A percentile compares a stretch with the other conserved stretches of the same genome.
Evolutionary conservation across 768 basidiomycete species (phyloP).

Genomic region (Suillus bovinus): DNA sequence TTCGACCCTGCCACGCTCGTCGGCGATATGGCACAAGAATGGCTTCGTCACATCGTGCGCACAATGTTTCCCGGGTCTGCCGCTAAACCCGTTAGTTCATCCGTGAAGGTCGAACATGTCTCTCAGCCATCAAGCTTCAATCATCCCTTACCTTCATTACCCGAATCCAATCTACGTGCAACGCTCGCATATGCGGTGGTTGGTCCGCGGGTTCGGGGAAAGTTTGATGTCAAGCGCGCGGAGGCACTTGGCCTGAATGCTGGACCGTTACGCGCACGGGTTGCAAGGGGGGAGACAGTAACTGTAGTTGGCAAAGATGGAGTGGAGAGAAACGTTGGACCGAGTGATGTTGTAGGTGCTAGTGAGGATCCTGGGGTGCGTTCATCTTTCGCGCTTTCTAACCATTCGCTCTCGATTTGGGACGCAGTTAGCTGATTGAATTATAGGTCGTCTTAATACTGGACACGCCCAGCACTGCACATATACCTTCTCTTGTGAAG

Average conservation of each 20-base stretch:
- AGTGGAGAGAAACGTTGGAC: neutral
- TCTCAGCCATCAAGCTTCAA: neutral
- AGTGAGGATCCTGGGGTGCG: constrained; percentile 2
- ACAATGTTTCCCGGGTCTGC: constrained; percentile 1
- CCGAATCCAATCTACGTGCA: neutral
- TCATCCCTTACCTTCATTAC: neutral
- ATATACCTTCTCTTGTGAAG: neutral
- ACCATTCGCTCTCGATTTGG: neutral
- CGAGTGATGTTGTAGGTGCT: constrained; percentile 1
- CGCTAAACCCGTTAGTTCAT: neutral
- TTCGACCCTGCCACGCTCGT: neutral
- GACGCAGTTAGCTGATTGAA: neutral
- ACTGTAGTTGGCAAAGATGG: constrained; percentile 28
- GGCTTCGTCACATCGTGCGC: neutral
- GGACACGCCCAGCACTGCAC: neutral
- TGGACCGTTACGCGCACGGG: constrained; percentile 55
- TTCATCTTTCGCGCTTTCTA: neutral
- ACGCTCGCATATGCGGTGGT: neutral
- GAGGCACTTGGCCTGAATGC: constrained; percentile 57
- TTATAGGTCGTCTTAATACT: constrained; percentile 4
- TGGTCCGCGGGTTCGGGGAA: neutral
- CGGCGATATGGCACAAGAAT: neutral
- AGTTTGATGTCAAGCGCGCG: constrained; percentile 1
- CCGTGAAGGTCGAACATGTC: neutral
- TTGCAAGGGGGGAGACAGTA: constrained; percentile 68